A percentile compares a stretch with the other conserved stretches of the same genome.
Conservation (phyloP, 2,329 filamentous ascomycete genomes). For the Madurella fahalii region DNA sequence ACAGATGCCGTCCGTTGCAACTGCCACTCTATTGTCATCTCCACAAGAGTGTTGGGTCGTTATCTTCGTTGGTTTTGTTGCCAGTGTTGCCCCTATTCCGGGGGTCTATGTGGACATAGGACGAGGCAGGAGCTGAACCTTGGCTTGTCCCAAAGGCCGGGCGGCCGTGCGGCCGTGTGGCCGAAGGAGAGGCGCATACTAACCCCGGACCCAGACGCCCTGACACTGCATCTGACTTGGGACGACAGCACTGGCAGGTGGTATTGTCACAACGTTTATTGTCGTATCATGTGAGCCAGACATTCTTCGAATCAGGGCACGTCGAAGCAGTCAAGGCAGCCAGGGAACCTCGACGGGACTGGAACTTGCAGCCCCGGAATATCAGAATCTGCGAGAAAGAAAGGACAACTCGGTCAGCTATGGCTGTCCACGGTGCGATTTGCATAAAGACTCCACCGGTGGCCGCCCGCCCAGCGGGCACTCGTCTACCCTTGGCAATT, state of each 20-base stretch:
- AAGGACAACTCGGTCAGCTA: too few species aligned
- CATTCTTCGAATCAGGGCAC: too few species aligned
- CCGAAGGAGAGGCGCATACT: slow-evolving; percentile 12
- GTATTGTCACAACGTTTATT: too few species aligned
- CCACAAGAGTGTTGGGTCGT: slow-evolving; percentile 6
- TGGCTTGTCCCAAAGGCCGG: background rate
- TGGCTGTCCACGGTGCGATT: slow-evolving; percentile 1
- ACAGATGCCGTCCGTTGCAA: background rate
- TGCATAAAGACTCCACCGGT: slow-evolving; percentile 19
- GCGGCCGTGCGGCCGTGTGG: slow-evolving; percentile 21
- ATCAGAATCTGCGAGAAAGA: too few species aligned
- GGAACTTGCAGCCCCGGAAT: too few species aligned
- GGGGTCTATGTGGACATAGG: slow-evolving; percentile 1
- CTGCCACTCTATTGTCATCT: slow-evolving; percentile 1
- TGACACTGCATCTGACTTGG: too few species aligned
- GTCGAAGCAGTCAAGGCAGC: too few species aligned
- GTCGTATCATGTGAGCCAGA: too few species aligned
- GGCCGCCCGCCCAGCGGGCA: slow-evolving; percentile 8
- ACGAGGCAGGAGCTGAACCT: slow-evolving; percentile 8
- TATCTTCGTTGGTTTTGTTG: background rate
- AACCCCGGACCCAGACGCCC: too few species aligned
- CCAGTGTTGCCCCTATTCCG: background rate
- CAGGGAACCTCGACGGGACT: too few species aligned
- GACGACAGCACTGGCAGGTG: too few species aligned
- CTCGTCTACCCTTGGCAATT: slow-evolving; percentile 1